Percentiles rank a stretch among this genome's conserved stretches.
These are phyloP conservation scores for Entomortierella parvispora DNA, from an alignment of 192 early-diverging fungal genomes.

Conservation along the genomic window DNA sequence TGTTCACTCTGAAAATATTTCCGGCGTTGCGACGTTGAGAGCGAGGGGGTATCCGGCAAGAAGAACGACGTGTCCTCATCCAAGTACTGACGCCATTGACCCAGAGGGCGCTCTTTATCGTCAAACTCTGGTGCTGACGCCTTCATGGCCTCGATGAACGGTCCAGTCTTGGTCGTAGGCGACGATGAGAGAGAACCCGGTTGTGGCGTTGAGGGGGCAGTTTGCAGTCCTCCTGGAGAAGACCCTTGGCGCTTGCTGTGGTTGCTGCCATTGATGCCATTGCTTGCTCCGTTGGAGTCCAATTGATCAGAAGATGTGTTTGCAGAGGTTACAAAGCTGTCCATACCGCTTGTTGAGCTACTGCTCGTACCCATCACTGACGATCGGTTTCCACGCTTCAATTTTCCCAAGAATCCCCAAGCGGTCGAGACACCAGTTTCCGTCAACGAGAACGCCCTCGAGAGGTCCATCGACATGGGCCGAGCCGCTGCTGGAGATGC, in stretches of 20 bases:
- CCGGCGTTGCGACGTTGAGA: conserved; percentile 34
- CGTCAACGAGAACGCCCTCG: conserved; percentile 29
- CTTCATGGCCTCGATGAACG: neutral
- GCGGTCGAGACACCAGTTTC: conserved; percentile 37
- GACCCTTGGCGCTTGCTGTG: neutral
- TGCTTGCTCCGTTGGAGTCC: conserved; percentile 4
- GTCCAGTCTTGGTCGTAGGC: neutral
- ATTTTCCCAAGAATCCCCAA: conserved; percentile 47
- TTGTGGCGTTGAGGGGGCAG: conserved; percentile 29
- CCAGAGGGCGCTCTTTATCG: conserved; percentile 31
- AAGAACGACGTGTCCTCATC: conserved; percentile 52
- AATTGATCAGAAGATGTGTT: conserved; percentile 35
- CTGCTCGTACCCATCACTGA: conserved; percentile 32
- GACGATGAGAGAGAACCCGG: conserved; percentile 29
- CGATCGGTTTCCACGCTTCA: conserved; percentile 37
- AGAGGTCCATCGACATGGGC: conserved; percentile 33
- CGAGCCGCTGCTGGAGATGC: conserved; percentile 19
- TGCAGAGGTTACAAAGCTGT: conserved; percentile 3
- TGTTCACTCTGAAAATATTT: conserved; percentile 43
- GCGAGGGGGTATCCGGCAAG: conserved; percentile 11
- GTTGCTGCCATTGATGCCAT: neutral
- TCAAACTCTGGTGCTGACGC: conserved; percentile 7
- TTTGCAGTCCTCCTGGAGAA: neutral
- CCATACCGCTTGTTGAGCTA: neutral
- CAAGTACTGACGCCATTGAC: conserved; percentile 28